Base-by-base conservation (phyloP, 2,329 filamentous ascomycete species). In the Colletotrichum camelliae region DNA sequence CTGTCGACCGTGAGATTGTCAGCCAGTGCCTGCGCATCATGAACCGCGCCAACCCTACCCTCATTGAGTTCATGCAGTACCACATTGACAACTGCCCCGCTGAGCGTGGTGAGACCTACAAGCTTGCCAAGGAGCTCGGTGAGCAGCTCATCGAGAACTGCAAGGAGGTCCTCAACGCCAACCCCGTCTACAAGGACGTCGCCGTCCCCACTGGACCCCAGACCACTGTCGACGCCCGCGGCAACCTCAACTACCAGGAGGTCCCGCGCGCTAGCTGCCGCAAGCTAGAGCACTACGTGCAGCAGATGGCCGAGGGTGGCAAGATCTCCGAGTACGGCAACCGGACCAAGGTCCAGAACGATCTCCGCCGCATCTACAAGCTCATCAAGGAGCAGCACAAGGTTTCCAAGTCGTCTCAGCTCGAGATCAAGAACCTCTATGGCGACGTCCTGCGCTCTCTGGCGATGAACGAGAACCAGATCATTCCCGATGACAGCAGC, bases 311-410 rank as follows among this genome's bases (percentile, higher is more conserved):
- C 12, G 96, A 98, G 80, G 97, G 97, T 77, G 97, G 97, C 82
- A 98, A 98, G 87, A 97, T 99, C 80, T 98, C 96, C 35, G 97
- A 99, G 85, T 99, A 99, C 84, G 97, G 96, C 83, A 98, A 98
- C 88, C 94, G 97, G 58, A 97, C 96, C 79, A 99, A 98, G 90
- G 97, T 99, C 39, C 97, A 98, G 86, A 97, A 96, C 82, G 97
- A 98, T 83, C 90, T 99, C 57, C 93, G 94, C 82, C 95, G 95
- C 80, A 97, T 99, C 81, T 98, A 98, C 90, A 98, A 97, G 89
- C 92, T 99, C 82, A 98, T 99, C 85, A 96, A 96, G 87, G 95
- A 98, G 85, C 97, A 99, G 87, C 96, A 98, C 89, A 98, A 97
- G 87, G 93, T 98, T 80, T 98, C 96, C 76, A 98, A 98, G 87